These are phyloP conservation scores for Blastobotrys chiropterorum DNA, from an alignment of 805 yeast genomes.

Conservation along the genomic window DNA sequence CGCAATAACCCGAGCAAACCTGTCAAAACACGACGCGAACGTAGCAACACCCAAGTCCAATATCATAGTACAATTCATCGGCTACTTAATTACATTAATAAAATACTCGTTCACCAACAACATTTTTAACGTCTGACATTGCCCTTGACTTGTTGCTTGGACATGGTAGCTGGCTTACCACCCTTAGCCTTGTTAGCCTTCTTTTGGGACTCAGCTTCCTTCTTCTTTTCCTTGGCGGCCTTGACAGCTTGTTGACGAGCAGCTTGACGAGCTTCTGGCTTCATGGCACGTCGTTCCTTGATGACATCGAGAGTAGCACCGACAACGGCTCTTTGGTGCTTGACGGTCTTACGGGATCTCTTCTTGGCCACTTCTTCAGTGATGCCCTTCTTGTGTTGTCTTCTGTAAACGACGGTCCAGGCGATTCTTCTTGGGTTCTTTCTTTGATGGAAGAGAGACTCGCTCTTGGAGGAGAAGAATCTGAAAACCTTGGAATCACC, in stretches of 20 bases:
- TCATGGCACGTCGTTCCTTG: conserved; percentile 93
- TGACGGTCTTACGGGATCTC: conserved; percentile 95
- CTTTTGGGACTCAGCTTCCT: conserved; percentile 89
- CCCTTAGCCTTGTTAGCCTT: conserved; percentile 83
- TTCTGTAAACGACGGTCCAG: conserved; percentile 99
- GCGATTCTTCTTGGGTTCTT: conserved; percentile 99
- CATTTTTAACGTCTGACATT: conserved; percentile 7
- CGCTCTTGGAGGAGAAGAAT: conserved; percentile 96
- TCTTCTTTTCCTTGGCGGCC: conserved; percentile 46
- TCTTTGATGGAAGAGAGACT: conserved; percentile 98
- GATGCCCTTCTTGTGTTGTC: conserved; percentile 99
- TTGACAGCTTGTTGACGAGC: conserved; percentile 86
- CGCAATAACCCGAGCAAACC: no score
- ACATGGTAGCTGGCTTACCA: conserved; percentile 65
- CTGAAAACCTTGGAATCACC: conserved; percentile 99
- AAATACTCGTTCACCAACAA: no score
- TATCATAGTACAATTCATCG: no score
- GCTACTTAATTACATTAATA: no score
- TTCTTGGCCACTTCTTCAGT: conserved; percentile 97
- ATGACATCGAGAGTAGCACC: conserved; percentile 99
- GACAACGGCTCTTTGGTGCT: conserved; percentile 98
- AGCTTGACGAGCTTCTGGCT: conserved; percentile 98
- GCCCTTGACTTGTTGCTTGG: conserved; percentile 97
- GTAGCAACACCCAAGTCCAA: no score
- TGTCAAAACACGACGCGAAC: no score